phyloP scores from a whole-genome alignment of 2,329 filamentous ascomycete species.

The Claviceps citrina region DNA sequence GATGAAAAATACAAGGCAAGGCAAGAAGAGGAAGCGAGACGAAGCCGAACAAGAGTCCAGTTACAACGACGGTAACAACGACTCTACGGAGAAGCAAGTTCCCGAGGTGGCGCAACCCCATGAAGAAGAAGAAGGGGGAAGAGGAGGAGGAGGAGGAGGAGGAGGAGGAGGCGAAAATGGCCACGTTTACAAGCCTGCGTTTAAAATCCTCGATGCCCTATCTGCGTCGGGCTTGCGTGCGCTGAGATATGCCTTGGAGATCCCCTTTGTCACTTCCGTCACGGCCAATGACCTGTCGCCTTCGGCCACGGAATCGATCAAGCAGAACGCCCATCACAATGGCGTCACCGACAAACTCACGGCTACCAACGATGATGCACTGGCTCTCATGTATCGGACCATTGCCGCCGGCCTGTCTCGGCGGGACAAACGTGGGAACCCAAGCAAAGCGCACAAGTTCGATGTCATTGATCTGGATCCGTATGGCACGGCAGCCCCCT shows the following conservation, averaged over 20 bases:
- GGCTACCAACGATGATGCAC: slow-evolving; percentile 65
- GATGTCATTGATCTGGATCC: slow-evolving; percentile 95
- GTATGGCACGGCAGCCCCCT: slow-evolving; percentile 84
- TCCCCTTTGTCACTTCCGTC: slow-evolving; percentile 67
- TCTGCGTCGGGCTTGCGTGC: slow-evolving; percentile 88
- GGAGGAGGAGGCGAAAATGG: slow-evolving; percentile 9
- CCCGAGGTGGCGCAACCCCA: slow-evolving; percentile 6
- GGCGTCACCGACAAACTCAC: slow-evolving; percentile 53
- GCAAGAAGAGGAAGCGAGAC: slow-evolving; percentile 33
- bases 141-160: not conserved
- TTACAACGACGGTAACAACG: not conserved
- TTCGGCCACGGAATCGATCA: slow-evolving; percentile 65
- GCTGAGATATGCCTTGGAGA: slow-evolving; percentile 77
- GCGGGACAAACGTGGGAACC: slow-evolving; percentile 23
- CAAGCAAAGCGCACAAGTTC: slow-evolving; percentile 41
- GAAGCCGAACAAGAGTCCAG: slow-evolving; percentile 10
- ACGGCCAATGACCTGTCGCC: slow-evolving; percentile 81
- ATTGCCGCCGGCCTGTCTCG: slow-evolving; percentile 38
- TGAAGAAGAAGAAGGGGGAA: not conserved
- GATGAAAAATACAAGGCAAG: slow-evolving; percentile 25
- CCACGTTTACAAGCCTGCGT: slow-evolving; percentile 28
- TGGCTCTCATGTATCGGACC: slow-evolving; percentile 76
- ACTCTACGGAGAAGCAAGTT: slow-evolving; percentile 1
- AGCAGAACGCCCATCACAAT: slow-evolving; percentile 75
- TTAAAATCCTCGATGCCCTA: slow-evolving; percentile 85